Evolutionary conservation across 169 alveolate genomes (phyloP).

Genomic region (Plasmodium knowlesi): DNA sequence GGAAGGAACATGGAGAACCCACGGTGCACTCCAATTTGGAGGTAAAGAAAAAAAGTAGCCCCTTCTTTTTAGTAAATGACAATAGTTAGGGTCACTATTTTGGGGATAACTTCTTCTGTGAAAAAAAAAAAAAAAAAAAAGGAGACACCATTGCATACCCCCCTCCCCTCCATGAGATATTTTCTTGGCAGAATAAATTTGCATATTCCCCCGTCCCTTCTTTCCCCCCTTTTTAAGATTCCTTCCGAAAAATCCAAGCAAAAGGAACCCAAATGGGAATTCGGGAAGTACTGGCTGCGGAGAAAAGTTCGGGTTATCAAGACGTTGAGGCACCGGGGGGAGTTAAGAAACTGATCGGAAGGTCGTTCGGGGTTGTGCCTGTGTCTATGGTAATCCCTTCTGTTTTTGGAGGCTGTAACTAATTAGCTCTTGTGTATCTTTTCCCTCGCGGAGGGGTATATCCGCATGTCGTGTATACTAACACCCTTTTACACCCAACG

Average conservation of each 20-base stretch:
- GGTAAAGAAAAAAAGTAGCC: background rate
- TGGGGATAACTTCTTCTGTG: background rate
- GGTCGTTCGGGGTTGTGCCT: background rate
- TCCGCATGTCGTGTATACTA: background rate
- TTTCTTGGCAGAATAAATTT: background rate
- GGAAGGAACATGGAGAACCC: background rate
- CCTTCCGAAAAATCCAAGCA: background rate
- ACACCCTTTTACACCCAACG: background rate
- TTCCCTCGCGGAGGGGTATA: background rate
- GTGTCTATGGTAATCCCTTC: background rate
- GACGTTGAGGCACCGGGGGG: conserved; percentile 34
- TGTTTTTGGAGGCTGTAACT: background rate
- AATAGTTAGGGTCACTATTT: background rate
- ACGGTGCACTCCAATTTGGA: background rate
- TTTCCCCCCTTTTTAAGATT: background rate
- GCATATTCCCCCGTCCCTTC: background rate
- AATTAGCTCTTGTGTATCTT: background rate
- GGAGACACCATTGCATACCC: background rate
- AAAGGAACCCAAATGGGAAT: conserved; percentile 26
- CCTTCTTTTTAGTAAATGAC: background rate
- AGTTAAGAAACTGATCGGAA: background rate
- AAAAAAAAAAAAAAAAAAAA: no score
- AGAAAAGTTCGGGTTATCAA: conserved; percentile 21
- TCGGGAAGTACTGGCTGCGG: conserved; percentile 68
- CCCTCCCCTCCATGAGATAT: background rate